These are phyloP conservation scores for Ascochyta clinopodiicola DNA, from an alignment of 2,329 filamentous ascomycete genomes.

Conservation along the genomic window DNA sequence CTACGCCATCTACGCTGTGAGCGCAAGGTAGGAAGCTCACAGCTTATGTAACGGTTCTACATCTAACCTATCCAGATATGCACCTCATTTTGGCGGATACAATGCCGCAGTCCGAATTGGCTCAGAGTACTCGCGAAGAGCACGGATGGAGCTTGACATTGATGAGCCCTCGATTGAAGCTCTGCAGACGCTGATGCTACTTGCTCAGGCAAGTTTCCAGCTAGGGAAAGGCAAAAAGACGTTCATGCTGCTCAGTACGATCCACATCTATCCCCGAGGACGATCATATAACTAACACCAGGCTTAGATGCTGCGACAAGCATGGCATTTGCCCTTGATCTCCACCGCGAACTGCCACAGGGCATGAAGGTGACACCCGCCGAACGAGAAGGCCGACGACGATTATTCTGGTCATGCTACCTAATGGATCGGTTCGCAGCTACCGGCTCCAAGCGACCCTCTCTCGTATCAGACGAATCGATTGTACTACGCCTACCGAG, in stretches of 20 bases:
- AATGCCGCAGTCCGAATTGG: slow-evolving; percentile 71
- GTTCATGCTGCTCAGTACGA: slow-evolving; percentile 80
- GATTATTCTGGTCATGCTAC: slow-evolving; percentile 91
- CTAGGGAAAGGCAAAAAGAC: slow-evolving; percentile 82
- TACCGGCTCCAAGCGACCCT: slow-evolving; percentile 81
- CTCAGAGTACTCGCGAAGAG: slow-evolving; percentile 74
- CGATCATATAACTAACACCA: slow-evolving; percentile 2
- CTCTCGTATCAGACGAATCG: slow-evolving; percentile 78
- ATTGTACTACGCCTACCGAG: slow-evolving; percentile 78
- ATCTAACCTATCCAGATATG: slow-evolving; percentile 63
- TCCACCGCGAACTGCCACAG: slow-evolving; percentile 76
- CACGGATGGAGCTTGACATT: slow-evolving; percentile 74
- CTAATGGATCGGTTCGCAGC: slow-evolving; percentile 83
- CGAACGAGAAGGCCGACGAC: slow-evolving; percentile 77
- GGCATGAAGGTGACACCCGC: slow-evolving; percentile 67
- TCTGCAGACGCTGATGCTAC: slow-evolving; percentile 75
- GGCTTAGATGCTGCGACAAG: slow-evolving; percentile 72
- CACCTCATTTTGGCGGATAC: slow-evolving; percentile 69
- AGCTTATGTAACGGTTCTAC: slow-evolving; percentile 42
- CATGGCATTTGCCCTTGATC: slow-evolving; percentile 82
- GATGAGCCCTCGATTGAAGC: slow-evolving; percentile 83
- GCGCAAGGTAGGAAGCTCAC: slow-evolving; percentile 47
- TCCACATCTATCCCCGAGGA: neutral
- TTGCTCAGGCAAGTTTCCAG: slow-evolving; percentile 78
- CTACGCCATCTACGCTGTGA: slow-evolving; percentile 61